Conservation (phyloP, 1,284 basidiomycete genomes). For the Leccinum solheimii region DNA sequence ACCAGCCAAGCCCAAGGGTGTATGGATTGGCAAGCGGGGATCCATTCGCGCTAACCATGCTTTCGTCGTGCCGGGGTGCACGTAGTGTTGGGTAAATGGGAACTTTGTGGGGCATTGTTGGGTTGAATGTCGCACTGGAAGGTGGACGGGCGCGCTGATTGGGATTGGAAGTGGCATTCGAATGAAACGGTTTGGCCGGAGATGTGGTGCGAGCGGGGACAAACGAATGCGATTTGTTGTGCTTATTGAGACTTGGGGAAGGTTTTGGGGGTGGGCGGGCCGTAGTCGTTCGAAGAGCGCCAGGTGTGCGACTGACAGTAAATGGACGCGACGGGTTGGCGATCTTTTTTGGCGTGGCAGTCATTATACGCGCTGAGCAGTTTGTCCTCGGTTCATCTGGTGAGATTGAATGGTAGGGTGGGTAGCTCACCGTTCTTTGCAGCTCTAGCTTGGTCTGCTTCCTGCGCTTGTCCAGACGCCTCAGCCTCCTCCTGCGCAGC, state of each 20-base stretch:
- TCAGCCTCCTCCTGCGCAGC: slow-evolving; percentile 58
- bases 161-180: slow-evolving; percentile 1
- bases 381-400: background rate
- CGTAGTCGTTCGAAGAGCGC: slow-evolving; percentile 35
- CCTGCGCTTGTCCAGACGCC: slow-evolving; percentile 35
- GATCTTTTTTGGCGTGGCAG: slow-evolving; percentile 56
- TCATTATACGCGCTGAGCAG: slow-evolving; percentile 52
- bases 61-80: slow-evolving; percentile 66
- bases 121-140: slow-evolving; percentile 71
- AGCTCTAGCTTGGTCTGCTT: slow-evolving; percentile 46
- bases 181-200: slow-evolving; percentile 43
- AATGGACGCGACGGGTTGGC: slow-evolving; percentile 42
- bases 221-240: slow-evolving; percentile 27
- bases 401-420: background rate
- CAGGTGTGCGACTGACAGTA: slow-evolving; percentile 47
- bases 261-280: slow-evolving; percentile 41
- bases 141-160: slow-evolving; percentile 47
- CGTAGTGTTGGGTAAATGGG: slow-evolving; percentile 57
- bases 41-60: slow-evolving; percentile 73
- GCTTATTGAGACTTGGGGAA: slow-evolving; percentile 59
- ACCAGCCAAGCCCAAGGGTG: slow-evolving; percentile 56
- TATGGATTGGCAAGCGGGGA: slow-evolving; percentile 76
- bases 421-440: slow-evolving; percentile 57
- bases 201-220: slow-evolving; percentile 39
- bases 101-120: slow-evolving; percentile 58